Base-by-base conservation (phyloP, 2,329 filamentous ascomycete genomes). In the Nigrospora sphaerica region DNA sequence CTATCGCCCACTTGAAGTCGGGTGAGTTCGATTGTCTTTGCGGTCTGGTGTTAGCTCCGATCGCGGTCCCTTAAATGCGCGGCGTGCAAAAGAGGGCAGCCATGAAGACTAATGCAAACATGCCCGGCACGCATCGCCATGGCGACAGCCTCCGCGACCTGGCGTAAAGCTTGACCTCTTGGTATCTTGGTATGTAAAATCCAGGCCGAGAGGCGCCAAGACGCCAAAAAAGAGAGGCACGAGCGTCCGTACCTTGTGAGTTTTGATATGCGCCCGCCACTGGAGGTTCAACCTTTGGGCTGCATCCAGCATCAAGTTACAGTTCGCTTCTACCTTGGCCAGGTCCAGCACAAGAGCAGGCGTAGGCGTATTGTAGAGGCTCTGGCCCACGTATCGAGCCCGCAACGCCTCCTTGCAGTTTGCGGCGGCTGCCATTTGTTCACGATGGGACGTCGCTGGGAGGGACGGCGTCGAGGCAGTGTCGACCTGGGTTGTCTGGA, bases 181-280 rank as follows among this genome's bases (percentile, higher is more conserved):
- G 23, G 23, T 28, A 28, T 28, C 7, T 28, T 10, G 23, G 10
- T 28, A 28, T 10, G 10, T 28, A 10, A 9, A 2, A 7, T 2
- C 23, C 23, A 28, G 23, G 23, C 23, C 23, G 7, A 28, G 23
- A 9, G 23, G 7, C 23, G 23, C 23, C 23, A 28, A 28, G 23
- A 28, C 23, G 23, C 12, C 17, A 17, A 23, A 34, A 36, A 13
- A 19, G 13, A 18, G 18, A 38, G 42, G 41, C 23, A 32, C 28
- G 33, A 12, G 35, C 4, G 17, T 34, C 46, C 57, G 46, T 64
- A 84, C 85, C 71, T 93, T 93, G 63, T 93, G 88, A 18, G 86
- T 90, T 67, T 93, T 93, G 49, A 92, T 80, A 62, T 93, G 88
- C 1, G 85, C 83, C 48, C 88, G 73, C 70, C 88, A 92, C 7